A percentile compares a stretch with the other conserved stretches of the same genome.
phyloP scores from a whole-genome alignment of 176 grass and related monocot species.

The Eremochloa ophiuroides region DNA sequence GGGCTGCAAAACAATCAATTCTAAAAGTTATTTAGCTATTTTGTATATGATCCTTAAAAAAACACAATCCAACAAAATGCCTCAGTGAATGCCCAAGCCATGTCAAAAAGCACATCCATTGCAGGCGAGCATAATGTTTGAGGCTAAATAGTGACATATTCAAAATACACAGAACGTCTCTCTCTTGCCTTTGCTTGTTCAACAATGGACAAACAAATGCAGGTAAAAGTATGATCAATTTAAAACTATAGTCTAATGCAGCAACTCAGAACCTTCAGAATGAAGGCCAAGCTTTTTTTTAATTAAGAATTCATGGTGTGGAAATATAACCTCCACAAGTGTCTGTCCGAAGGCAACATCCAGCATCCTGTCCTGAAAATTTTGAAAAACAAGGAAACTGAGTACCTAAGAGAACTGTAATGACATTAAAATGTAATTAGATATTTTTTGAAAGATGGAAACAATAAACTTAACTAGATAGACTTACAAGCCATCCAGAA shows the following conservation, averaged over 20 bases:
- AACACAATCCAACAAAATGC: not conserved
- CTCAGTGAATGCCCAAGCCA: not conserved
- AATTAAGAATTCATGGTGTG: not conserved
- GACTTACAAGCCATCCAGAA: constrained; percentile 96
- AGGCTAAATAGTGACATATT: not conserved
- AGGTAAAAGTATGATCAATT: not conserved
- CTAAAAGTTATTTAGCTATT: constrained; percentile 1
- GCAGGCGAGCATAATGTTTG: not conserved
- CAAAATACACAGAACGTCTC: not conserved
- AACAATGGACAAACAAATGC: not conserved
- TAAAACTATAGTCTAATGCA: not conserved
- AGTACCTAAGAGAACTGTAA: constrained; percentile 8
- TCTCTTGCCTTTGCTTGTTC: not conserved
- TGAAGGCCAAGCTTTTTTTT: constrained; percentile 1
- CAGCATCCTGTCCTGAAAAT: constrained; percentile 81
- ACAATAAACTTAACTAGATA: not conserved
- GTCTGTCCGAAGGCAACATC: constrained; percentile 90
- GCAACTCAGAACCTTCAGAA: not conserved
- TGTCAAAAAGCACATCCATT: not conserved
- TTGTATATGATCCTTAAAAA: constrained; percentile 10
- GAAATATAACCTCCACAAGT: constrained; percentile 83
- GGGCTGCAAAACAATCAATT: constrained; percentile 56
- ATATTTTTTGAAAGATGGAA: not conserved
- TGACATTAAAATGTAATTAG: not conserved
- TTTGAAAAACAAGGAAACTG: constrained; percentile 8